Percentiles rank a stretch among this genome's conserved stretches.
Conservation (phyloP, 768 basidiomycete species). For the Termitomyces sp. region DNA sequence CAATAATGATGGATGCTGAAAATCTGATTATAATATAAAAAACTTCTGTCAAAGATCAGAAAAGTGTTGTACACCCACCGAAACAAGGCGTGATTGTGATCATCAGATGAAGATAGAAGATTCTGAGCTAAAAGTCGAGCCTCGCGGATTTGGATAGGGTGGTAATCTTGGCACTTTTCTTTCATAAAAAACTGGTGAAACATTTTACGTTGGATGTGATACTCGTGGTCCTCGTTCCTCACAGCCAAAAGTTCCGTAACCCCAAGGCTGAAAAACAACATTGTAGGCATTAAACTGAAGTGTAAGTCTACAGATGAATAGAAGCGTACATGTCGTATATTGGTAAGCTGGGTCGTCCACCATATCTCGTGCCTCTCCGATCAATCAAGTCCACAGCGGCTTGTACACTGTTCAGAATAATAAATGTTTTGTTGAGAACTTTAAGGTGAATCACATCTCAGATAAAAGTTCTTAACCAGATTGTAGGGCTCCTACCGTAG, state of each 20-base stretch:
- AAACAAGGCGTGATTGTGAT: background rate
- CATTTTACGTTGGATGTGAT: conserved; percentile 7
- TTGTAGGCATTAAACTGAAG: background rate
- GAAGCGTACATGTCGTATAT: conserved; percentile 11
- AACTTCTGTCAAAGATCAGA: background rate
- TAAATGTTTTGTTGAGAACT: conserved; percentile 12
- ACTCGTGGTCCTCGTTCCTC: background rate
- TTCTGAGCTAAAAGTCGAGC: conserved; percentile 13
- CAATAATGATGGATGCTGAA: conserved; percentile 7
- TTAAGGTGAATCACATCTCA: no score
- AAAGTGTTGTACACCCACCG: background rate
- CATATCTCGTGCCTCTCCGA: background rate
- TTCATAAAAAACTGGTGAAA: conserved; percentile 3
- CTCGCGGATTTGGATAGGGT: conserved; percentile 8
- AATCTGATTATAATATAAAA: background rate
- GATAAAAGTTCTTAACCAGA: background rate
- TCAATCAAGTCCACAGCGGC: background rate
- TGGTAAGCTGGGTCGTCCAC: conserved; percentile 8
- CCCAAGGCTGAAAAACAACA: background rate
- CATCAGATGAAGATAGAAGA: conserved; percentile 1
- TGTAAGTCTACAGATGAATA: background rate
- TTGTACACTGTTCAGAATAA: conserved; percentile 6
- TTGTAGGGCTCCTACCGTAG: conserved; percentile 21
- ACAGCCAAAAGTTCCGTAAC: background rate
- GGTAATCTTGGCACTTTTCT: conserved; percentile 4